Percentiles rank a stretch among this genome's conserved stretches.
Evolutionary conservation across 176 grass and related monocot species (phyloP).

Genomic region (Oryza australiensis): DNA sequence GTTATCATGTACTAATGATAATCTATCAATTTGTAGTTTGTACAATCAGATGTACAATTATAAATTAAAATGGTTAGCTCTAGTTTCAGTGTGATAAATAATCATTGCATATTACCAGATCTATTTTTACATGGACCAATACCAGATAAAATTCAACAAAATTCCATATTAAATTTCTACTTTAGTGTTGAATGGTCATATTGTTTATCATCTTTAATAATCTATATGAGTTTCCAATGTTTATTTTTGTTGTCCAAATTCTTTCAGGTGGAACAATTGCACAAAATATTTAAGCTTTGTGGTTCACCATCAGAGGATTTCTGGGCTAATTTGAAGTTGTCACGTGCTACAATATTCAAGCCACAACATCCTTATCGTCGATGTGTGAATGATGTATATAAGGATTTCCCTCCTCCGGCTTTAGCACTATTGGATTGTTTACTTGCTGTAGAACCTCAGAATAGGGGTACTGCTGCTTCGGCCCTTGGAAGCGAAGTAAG

Average conservation of each 20-base stretch:
- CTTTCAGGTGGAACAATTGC: slow-evolving; percentile 86
- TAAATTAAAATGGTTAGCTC: slow-evolving; percentile 11
- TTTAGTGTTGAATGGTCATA: background rate
- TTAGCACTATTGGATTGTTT: slow-evolving; percentile 75
- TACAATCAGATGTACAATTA: background rate
- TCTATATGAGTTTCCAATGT: slow-evolving; percentile 8
- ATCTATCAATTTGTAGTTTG: background rate
- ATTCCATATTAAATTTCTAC: background rate
- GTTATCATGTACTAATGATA: background rate
- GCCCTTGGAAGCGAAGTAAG: slow-evolving; percentile 88
- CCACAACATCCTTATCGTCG: slow-evolving; percentile 70
- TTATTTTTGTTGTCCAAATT: background rate
- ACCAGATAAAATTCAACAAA: background rate
- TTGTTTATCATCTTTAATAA: slow-evolving; percentile 12
- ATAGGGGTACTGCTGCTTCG: slow-evolving; percentile 73
- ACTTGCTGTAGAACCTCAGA: slow-evolving; percentile 83
- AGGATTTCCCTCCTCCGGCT: slow-evolving; percentile 75
- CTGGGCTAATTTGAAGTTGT: slow-evolving; percentile 75
- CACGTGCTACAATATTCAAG: slow-evolving; percentile 82
- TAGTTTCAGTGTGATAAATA: slow-evolving; percentile 7
- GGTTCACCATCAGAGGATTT: slow-evolving; percentile 92
- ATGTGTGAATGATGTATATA: slow-evolving; percentile 77
- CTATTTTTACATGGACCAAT: slow-evolving; percentile 22
- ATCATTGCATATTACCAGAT: background rate
- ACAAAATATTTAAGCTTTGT: slow-evolving; percentile 96